Base-by-base conservation (phyloP, 371 early-diverging fungal genomes). In the Amoeboaphelidium protococcarum region DNA sequence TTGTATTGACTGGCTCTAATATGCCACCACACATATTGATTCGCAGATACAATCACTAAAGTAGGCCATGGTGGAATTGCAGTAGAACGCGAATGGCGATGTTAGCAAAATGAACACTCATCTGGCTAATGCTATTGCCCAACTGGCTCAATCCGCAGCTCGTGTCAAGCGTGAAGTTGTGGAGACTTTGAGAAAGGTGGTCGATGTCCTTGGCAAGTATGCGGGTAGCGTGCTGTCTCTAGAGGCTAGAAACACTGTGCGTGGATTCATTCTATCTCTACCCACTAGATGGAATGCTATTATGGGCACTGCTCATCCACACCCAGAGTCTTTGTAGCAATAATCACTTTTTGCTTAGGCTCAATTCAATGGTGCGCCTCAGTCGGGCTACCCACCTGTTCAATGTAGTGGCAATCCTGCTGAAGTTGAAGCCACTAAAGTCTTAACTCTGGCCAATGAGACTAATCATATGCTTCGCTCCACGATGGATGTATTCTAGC, bases 181-280 rank as follows among this genome's bases (percentile, higher is more conserved):
- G 0, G 74, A 76, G 47, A 85, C 87, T 0, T 63, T 91, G 21
- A 71, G 84, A 41, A 74, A 74, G 42, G 90, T 86, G 0, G 82
- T 91, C 3, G 81, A 77, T 23, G 75, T 89, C 16, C 68, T 91
- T 37, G 76, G 76, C 25, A 72, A 75, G 47, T 83, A 91, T 55
- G 88, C 92, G 3, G 78, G 81, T 4, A 63, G 76, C 4, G 78
- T 81, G 42, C n/a, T n/a, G n/a, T 84, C 87, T 0, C 82, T 75
- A 42, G 80, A 80, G 45, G 83, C 88, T 23, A 70, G 84, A 45
- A 61, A 68, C 26, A 69, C 65, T 44, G 88, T 91, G 0, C 74
- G 86, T n/a, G 68, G 64, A 10, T 78, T 89, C 51, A 86, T 91
- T 31, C 61, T 91, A 22, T 66, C 68, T 1, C 61, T 92, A 48